Percentiles rank a stretch among this genome's conserved stretches.
Conservation (phyloP, 768 basidiomycete genomes). For the Hortiboletus flavorubellus region DNA sequence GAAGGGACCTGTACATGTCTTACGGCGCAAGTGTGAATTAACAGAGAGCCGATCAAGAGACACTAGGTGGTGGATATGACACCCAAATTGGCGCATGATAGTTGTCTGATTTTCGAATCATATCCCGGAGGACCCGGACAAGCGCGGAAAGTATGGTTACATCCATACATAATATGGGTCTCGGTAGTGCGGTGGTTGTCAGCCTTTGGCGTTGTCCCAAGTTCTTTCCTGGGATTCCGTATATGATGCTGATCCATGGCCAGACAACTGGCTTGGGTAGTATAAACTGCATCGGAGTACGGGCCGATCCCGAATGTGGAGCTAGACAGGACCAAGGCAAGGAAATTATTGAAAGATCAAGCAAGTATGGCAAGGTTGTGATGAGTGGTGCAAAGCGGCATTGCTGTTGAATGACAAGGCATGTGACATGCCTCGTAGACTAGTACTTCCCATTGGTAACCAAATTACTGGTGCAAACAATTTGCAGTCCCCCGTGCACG, state of each 20-base stretch:
- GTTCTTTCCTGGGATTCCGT: constrained; percentile 22
- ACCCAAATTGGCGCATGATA: no score
- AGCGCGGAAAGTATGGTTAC: constrained; percentile 56
- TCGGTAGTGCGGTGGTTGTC: constrained; percentile 77
- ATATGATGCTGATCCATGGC: not conserved
- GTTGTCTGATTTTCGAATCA: no score
- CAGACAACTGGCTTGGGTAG: constrained; percentile 58
- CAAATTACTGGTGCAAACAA: no score
- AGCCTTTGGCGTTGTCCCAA: constrained; percentile 71
- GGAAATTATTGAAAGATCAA: constrained; percentile 44
- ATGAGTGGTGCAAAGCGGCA: not conserved
- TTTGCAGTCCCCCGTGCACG: no score
- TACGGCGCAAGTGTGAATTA: no score
- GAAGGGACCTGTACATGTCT: no score
- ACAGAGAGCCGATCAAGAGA: no score
- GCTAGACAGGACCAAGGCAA: constrained; percentile 72
- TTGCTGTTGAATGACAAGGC: no score
- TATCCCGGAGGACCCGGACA: no score
- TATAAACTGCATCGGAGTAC: constrained; percentile 63
- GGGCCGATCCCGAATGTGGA: constrained; percentile 56
- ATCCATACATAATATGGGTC: constrained; percentile 69
- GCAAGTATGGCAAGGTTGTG: constrained; percentile 35
- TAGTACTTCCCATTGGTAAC: no score
- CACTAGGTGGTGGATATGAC: no score
- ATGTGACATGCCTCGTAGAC: no score